Percentiles rank a stretch among this genome's conserved stretches.
Evolutionary conservation across 495 filamentous ascomycete genomes (phyloP).

Genomic region (Podospora fimiseda): DNA sequence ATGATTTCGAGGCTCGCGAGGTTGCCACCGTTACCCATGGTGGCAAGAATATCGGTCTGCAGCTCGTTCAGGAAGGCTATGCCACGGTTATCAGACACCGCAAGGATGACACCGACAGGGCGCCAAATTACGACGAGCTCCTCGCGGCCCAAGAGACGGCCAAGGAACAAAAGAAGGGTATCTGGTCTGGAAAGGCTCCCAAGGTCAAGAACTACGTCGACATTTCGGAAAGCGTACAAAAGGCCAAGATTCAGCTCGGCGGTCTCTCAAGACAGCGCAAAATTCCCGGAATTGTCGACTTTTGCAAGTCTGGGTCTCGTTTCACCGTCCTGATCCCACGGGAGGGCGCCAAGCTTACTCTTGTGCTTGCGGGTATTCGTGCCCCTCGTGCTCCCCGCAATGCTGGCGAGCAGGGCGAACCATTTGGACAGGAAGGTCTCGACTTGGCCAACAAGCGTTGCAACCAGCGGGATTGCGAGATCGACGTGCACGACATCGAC

Average conservation of each 20-base stretch:
- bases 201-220: slow-evolving; percentile 75
- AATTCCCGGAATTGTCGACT: slow-evolving; percentile 93
- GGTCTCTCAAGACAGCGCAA: slow-evolving; percentile 82
- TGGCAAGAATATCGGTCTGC: slow-evolving; percentile 79
- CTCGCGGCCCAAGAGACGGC: slow-evolving; percentile 83
- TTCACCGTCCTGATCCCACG: slow-evolving; percentile 90
- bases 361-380: slow-evolving; percentile 90
- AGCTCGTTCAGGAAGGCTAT: slow-evolving; percentile 85
- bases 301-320: slow-evolving; percentile 89
- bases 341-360: slow-evolving; percentile 89
- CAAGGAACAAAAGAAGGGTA: slow-evolving; percentile 76
- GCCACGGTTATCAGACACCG: slow-evolving; percentile 90
- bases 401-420: slow-evolving; percentile 75
- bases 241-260: slow-evolving; percentile 87
- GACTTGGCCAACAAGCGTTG: slow-evolving; percentile 81
- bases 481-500: slow-evolving; percentile 91
- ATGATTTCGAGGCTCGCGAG: slow-evolving; percentile 90
- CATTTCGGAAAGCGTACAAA: slow-evolving; percentile 86
- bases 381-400: slow-evolving; percentile 86
- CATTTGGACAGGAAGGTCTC: slow-evolving; percentile 90
- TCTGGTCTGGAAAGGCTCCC: slow-evolving; percentile 84
- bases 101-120: slow-evolving; percentile 85
- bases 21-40: slow-evolving; percentile 79
- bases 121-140: slow-evolving; percentile 88
- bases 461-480: slow-evolving; percentile 93